Base-by-base conservation (phyloP, 2,329 filamentous ascomycete genomes). In the Penicillium sp. region DNA sequence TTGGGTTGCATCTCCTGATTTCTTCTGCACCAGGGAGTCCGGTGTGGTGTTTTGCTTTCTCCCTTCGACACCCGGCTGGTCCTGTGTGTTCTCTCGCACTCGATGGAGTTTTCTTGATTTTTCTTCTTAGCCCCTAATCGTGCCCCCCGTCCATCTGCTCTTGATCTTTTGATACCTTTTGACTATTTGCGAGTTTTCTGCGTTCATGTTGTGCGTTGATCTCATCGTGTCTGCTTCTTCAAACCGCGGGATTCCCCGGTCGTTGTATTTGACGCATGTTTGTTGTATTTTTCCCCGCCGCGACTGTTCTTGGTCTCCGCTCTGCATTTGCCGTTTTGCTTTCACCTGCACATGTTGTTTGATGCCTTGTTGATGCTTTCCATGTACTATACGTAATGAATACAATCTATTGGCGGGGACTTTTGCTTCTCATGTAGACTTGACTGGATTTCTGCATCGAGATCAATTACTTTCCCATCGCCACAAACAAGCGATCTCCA, bases 401-500 rank as follows among this genome's bases (percentile, higher is more conserved):
- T 52, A 50, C 51, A 59, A 53, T 48, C 52, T 47, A 50, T 59
- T 57, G 52, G 54, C 54, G 55, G 57, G 57, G 50, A 55, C 20
- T 6, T 27, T 23, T 17, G 12, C 15, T 14, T 8, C 13, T 3
- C 28, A 15, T 12, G 28, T 30, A 8, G 13, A 30, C 9, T 27
- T 27, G 25, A 6, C 22, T 11, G 22, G 11, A 23, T n/a, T n/a
- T n/a, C n/a, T n/a, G n/a, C 22, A 6, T 23, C 11, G 22, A 23
- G 11, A 23, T 23, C 22, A 23, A n/a, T 13, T n/a, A 93, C 63
- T 94, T 95, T 14, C 88, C 89, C 61, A 90, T 76, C 0, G 89
- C 94, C 67, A 93, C 69, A 66, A 90, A 95, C 65, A 96, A 64
- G 33, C 90, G 72, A 67, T 96, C 90, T 1, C 90, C 90, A 40